These are phyloP conservation scores for Fomitopsis pinicola DNA, from an alignment of 1,284 basidiomycete species.

Conservation along the genomic window DNA sequence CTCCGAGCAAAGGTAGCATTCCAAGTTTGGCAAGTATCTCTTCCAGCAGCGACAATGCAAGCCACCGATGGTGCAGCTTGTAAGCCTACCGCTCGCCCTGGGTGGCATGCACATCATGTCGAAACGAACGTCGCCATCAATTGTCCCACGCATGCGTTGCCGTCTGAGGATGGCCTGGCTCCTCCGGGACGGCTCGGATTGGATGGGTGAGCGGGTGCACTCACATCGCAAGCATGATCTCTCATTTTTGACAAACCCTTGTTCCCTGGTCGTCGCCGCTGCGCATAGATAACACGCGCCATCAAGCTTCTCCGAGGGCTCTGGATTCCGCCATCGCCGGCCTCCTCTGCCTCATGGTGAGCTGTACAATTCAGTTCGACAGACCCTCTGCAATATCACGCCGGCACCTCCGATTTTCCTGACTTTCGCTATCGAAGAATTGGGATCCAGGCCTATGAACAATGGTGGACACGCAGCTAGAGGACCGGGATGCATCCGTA, in stretches of 20 bases:
- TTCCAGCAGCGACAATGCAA: background rate
- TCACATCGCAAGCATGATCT: background rate
- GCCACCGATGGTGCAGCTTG: background rate
- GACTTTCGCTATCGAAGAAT: background rate
- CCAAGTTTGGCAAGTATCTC: background rate
- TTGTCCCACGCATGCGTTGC: background rate
- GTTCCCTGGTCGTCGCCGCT: background rate
- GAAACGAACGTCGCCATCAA: background rate
- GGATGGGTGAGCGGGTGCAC: background rate
- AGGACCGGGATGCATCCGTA: background rate
- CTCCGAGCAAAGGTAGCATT: background rate
- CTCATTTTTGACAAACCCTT: background rate
- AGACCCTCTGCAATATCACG: background rate
- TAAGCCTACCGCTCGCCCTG: background rate
- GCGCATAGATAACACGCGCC: background rate
- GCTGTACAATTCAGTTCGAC: background rate
- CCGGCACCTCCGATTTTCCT: background rate
- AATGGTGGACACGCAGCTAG: background rate
- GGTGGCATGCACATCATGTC: background rate
- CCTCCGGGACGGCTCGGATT: background rate
- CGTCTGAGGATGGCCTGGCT: background rate
- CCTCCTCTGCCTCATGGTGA: background rate
- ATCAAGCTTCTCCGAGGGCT: background rate
- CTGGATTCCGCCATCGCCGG: background rate
- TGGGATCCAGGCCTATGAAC: background rate